Conservation (phyloP, 768 basidiomycete species). For the Mycena galericulata region DNA sequence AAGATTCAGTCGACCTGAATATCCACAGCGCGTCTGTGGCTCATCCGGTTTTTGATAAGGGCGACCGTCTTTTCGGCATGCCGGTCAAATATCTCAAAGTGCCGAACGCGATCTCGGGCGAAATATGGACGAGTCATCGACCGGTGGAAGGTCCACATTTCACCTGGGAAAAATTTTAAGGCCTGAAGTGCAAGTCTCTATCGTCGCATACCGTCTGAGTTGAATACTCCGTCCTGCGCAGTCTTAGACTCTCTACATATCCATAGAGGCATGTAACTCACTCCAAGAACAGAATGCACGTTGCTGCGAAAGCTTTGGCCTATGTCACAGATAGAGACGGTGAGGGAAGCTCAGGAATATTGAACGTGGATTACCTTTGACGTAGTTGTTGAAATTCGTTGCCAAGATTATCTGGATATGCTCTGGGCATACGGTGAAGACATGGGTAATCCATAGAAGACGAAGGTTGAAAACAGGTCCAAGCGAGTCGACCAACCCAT, state of each 20-base stretch:
- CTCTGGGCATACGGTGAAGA: constrained; percentile 34
- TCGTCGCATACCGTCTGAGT: constrained; percentile 43
- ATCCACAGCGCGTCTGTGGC: constrained; percentile 30
- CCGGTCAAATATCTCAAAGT: constrained; percentile 40
- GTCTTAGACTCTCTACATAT: not conserved
- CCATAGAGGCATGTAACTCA: not conserved
- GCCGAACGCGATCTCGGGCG: constrained; percentile 33
- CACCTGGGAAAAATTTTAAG: not conserved
- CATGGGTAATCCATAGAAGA: constrained; percentile 19
- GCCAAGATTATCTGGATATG: constrained; percentile 43
- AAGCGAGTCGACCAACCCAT: not conserved
- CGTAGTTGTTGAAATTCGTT: constrained; percentile 43
- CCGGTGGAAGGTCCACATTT: constrained; percentile 38
- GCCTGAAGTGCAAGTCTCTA: not conserved
- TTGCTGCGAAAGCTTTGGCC: constrained; percentile 1
- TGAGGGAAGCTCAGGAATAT: not conserved
- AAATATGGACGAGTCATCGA: constrained; percentile 41
- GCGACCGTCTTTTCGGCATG: constrained; percentile 31
- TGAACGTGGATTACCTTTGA: constrained; percentile 37
- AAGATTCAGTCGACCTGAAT: constrained; percentile 33
- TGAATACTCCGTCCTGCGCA: constrained; percentile 40
- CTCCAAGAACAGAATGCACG: constrained; percentile 26
- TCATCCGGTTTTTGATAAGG: constrained; percentile 29
- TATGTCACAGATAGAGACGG: not conserved
- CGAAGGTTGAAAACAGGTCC: constrained; percentile 31